phyloP scores from a whole-genome alignment of 2,329 filamentous ascomycete genomes.

The Paraphoma chrysanthemicola region DNA sequence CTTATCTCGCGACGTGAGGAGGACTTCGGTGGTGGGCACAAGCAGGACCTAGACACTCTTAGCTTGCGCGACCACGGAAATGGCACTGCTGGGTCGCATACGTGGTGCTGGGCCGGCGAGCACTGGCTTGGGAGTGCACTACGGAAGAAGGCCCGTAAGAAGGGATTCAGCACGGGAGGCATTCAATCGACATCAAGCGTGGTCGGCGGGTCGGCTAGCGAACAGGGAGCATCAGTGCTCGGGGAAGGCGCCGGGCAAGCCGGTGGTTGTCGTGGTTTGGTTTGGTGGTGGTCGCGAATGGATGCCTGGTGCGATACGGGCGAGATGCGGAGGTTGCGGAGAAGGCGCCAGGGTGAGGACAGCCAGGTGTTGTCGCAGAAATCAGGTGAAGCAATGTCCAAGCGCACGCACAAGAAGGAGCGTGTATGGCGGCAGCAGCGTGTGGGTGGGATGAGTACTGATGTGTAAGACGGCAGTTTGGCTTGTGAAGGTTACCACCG shows the following conservation, averaged over 20 bases:
- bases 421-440: slow-evolving; percentile 6
- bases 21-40: slow-evolving; percentile 89
- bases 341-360: not conserved
- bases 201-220: slow-evolving; percentile 18
- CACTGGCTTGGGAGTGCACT: slow-evolving; percentile 93
- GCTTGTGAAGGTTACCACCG: slow-evolving; percentile 33
- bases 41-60: slow-evolving; percentile 70
- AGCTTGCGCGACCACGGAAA: not conserved
- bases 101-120: slow-evolving; percentile 86
- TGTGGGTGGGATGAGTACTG: slow-evolving; percentile 12
- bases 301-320: slow-evolving; percentile 29
- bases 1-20: slow-evolving; percentile 85
- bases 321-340: slow-evolving; percentile 20
- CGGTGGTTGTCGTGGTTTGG: slow-evolving; percentile 14
- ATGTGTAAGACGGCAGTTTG: slow-evolving; percentile 11
- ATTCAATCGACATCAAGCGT: slow-evolving; percentile 68
- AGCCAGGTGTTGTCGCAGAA: not conserved
- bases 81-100: slow-evolving; percentile 44
- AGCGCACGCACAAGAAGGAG: slow-evolving; percentile 6
- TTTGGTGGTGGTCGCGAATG: slow-evolving; percentile 15
- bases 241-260: slow-evolving; percentile 26
- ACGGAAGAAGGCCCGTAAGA: slow-evolving; percentile 97
- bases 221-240: slow-evolving; percentile 38
- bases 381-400: not conserved
- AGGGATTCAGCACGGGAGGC: slow-evolving; percentile 95